Percentiles rank a stretch among this genome's conserved stretches.
phyloP scores from a whole-genome alignment of 2,329 filamentous ascomycete genomes.

The Colletotrichum trifolii region DNA sequence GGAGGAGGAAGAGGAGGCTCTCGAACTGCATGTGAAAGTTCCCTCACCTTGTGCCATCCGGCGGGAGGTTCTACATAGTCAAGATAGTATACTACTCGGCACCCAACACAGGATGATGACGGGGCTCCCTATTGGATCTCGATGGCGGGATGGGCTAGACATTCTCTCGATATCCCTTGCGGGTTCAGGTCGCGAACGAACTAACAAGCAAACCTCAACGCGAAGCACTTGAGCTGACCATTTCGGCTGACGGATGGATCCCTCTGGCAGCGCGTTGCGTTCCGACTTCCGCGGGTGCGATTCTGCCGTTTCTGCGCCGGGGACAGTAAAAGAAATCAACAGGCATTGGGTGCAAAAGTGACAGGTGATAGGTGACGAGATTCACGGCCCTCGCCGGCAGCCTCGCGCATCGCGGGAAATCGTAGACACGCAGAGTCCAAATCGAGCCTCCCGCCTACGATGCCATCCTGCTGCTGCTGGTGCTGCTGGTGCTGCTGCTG shows the following conservation, averaged over 20 bases:
- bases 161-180: conserved; percentile 21
- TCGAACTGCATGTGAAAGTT: conserved; percentile 24
- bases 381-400: conserved; percentile 12
- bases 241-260: conserved; percentile 1
- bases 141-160: conserved; percentile 2
- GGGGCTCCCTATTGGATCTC: conserved; percentile 7
- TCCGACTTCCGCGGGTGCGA: background rate
- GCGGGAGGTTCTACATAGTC: no score
- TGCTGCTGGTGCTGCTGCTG: no score
- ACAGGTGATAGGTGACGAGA: conserved; percentile 30
- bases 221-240: background rate
- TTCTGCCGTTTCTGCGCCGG: background rate
- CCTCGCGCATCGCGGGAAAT: conserved; percentile 21
- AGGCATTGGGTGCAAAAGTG: background rate
- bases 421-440: background rate
- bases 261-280: background rate
- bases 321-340: background rate
- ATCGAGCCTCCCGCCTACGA: no score
- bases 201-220: background rate
- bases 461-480: no score
- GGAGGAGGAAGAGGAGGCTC: no score
- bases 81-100: no score
- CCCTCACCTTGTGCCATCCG: background rate
- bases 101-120: no score
- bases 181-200: background rate